phyloP scores from a whole-genome alignment of 2,329 filamentous ascomycete species.

The Paraconiothyrium sp. region DNA sequence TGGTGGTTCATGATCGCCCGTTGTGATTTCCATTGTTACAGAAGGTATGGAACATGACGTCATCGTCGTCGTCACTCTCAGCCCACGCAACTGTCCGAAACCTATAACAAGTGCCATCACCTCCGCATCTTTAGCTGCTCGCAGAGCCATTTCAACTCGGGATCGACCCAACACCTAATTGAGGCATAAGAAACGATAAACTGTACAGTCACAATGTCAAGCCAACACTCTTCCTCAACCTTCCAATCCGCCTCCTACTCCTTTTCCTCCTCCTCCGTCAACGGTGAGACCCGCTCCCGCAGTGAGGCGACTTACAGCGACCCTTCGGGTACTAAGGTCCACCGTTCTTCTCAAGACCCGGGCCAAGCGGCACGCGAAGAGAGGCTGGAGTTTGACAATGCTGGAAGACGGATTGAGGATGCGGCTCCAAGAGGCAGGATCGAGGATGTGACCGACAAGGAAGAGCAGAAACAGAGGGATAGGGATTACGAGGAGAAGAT shows the following conservation, averaged over 20 bases:
- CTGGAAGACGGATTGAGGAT: constrained; percentile 30
- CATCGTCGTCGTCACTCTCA: constrained; percentile 9
- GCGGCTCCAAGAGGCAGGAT: constrained; percentile 28
- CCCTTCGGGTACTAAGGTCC: constrained; percentile 39
- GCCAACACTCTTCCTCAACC: constrained; percentile 34
- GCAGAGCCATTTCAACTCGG: not conserved
- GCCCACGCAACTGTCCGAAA: not conserved
- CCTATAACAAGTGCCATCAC: not conserved
- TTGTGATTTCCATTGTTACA: not conserved
- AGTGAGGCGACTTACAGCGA: constrained; percentile 37
- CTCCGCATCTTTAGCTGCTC: not conserved
- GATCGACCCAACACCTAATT: too few species aligned
- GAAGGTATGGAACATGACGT: constrained; percentile 9
- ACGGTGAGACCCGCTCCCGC: constrained; percentile 40
- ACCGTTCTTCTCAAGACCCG: constrained; percentile 37
- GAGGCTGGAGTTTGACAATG: constrained; percentile 33
- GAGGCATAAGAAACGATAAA: not conserved
- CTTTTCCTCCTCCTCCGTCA: constrained; percentile 35
- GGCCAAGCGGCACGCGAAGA: constrained; percentile 39
- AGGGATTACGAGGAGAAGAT: constrained; percentile 53
- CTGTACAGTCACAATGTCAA: constrained; percentile 17
- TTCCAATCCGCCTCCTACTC: constrained; percentile 40
- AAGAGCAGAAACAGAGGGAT: constrained; percentile 47
- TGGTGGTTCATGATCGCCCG: not conserved
- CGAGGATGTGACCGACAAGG: constrained; percentile 45